These are phyloP conservation scores for Candida gigantensis DNA, from an alignment of 1,139 yeast species.

Conservation along the genomic window DNA sequence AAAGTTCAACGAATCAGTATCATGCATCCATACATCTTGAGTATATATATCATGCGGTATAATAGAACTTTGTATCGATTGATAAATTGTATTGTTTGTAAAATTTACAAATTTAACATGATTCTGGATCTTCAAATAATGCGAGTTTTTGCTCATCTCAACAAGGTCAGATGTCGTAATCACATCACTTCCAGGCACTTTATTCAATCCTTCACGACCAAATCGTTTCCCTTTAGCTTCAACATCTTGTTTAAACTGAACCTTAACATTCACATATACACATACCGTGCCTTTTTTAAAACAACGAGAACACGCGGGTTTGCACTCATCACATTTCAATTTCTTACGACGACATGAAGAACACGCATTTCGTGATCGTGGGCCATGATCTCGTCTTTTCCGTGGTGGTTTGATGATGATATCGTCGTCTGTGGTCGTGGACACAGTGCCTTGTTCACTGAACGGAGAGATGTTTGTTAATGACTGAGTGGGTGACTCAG, in stretches of 20 bases:
- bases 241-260: slow-evolving; percentile 33
- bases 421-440: too few relatives aligned
- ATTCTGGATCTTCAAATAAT: slow-evolving; percentile 18
- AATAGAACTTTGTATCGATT: slow-evolving; percentile 16
- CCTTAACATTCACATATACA: slow-evolving; percentile 23
- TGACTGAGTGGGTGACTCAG: too few relatives aligned
- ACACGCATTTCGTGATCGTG: slow-evolving; percentile 33
- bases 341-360: slow-evolving; percentile 32
- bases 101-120: slow-evolving; percentile 23
- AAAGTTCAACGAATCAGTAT: slow-evolving; percentile 20
- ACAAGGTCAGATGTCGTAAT: slow-evolving; percentile 15
- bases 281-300: slow-evolving; percentile 29
- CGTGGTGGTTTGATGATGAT: too few relatives aligned
- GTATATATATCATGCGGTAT: slow-evolving; percentile 26
- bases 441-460: too few relatives aligned
- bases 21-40: slow-evolving; percentile 9
- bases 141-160: slow-evolving; percentile 15
- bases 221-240: slow-evolving; percentile 29
- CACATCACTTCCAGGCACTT: slow-evolving; percentile 7
- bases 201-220: slow-evolving; percentile 37
- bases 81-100: slow-evolving; percentile 5
- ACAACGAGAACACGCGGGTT: slow-evolving; percentile 45
- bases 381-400: slow-evolving; percentile 1
- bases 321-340: slow-evolving; percentile 47
- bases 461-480: too few relatives aligned